phyloP scores from a whole-genome alignment of 2,329 filamentous ascomycete genomes.

The Pseudodiploospora longispora region DNA sequence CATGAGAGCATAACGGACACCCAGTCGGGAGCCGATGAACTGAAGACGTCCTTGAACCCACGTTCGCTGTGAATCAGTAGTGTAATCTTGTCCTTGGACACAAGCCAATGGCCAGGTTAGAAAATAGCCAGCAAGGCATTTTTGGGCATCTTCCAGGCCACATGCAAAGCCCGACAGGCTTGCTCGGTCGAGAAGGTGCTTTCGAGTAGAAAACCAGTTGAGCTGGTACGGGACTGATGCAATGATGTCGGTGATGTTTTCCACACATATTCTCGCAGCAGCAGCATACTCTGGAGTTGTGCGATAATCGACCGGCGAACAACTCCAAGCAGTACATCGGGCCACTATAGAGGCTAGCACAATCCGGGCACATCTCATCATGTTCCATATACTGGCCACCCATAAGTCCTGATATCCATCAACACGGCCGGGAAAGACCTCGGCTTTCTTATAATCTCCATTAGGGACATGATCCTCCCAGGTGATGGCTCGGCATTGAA shows the following conservation, averaged over 20 bases:
- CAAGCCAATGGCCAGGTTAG: constrained; percentile 51
- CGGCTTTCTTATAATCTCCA: constrained; percentile 43
- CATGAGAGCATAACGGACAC: constrained; percentile 50
- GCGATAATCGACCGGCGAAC: constrained; percentile 52
- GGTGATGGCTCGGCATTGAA: constrained; percentile 43
- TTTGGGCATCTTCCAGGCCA: constrained; percentile 40
- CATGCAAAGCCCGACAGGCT: constrained; percentile 40
- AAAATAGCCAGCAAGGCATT: constrained; percentile 51
- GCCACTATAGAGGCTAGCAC: constrained; percentile 48
- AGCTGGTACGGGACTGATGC: constrained; percentile 55
- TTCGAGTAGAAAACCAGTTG: constrained; percentile 46
- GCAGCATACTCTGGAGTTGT: constrained; percentile 55
- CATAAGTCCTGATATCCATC: constrained; percentile 53
- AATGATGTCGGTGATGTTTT: constrained; percentile 50
- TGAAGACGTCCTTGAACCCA: constrained; percentile 47
- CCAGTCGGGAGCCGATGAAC: constrained; percentile 47
- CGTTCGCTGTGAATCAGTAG: constrained; percentile 48
- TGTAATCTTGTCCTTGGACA: constrained; percentile 48
- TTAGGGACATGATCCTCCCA: constrained; percentile 48
- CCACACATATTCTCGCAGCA: constrained; percentile 40
- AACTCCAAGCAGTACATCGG: constrained; percentile 53
- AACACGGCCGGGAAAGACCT: constrained; percentile 52
- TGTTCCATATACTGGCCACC: constrained; percentile 51
- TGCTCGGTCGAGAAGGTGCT: constrained; percentile 30
- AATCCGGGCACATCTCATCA: constrained; percentile 44